A percentile compares a stretch with the other conserved stretches of the same genome.
Evolutionary conservation across 352 stramenopile genomes (phyloP).

Genomic region (Globisporangium cylindrosporum): DNA sequence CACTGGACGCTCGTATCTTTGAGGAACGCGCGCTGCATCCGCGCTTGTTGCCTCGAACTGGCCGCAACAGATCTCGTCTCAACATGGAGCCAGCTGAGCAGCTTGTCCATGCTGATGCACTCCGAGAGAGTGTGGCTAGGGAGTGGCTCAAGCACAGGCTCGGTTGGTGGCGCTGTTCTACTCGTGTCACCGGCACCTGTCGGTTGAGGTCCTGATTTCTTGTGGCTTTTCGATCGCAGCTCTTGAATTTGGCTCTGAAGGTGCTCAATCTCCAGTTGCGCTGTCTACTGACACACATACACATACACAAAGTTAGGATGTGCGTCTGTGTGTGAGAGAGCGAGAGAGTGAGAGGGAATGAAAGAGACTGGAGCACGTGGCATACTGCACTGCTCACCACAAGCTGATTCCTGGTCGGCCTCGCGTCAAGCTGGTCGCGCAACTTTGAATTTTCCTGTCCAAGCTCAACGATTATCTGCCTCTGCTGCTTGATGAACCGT

Average conservation of each 20-base stretch:
- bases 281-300: conserved; percentile 1
- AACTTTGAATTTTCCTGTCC: conserved; percentile 26
- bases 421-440: conserved; percentile 21
- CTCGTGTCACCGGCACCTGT: neutral
- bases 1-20: conserved; percentile 24
- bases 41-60: neutral
- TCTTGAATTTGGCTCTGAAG: neutral
- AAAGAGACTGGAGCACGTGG: neutral
- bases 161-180: neutral
- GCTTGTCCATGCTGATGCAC: conserved; percentile 30
- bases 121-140: conserved; percentile 18
- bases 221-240: neutral
- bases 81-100: conserved; percentile 30
- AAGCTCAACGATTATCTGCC: conserved; percentile 14
- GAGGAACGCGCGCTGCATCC: conserved; percentile 18
- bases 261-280: conserved; percentile 12
- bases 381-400: conserved; percentile 13
- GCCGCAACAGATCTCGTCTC: conserved; percentile 15
- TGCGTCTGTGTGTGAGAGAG: neutral
- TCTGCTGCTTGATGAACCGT: conserved; percentile 18
- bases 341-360: neutral
- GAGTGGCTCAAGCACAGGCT: conserved; percentile 11
- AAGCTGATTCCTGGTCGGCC: conserved; percentile 20
- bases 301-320: neutral
- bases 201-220: neutral